Evolutionary conservation across 1,139 yeast genomes (phyloP), one percentile per base, ranked within the genome.

Genomic region (Suhomyces terraborum): DNA sequence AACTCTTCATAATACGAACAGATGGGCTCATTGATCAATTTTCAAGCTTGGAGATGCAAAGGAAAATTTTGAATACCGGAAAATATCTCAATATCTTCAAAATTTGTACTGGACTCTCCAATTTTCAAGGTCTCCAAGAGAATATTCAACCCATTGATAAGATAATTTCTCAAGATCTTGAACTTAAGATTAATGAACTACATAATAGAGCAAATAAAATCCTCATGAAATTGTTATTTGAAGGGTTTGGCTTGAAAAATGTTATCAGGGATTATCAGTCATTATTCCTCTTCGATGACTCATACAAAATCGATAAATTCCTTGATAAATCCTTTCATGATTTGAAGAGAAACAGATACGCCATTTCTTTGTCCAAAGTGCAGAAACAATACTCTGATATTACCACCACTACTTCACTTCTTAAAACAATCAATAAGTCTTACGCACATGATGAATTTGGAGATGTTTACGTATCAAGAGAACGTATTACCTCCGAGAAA

Each of bases 11-110:
- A 8, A 72, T 89, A 8, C 72, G 93, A 39, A 77, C 77, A 40
- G 95, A 87, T 54, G 95, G 94, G 0, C 56, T 89, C 17, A 80
- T 94, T 3, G 74, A 77, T 40, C 93, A 84, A 50, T 78, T 91
- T 39, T 61, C 69, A 7, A 64, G 69, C 38, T 68, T 68, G n/a
- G 79, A 74, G 1, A 60, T 82, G 1, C 87, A 84, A 52, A 69
- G 68, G 37, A 84, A 86, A 56, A 75, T 93, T 1, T 65, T 93
- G 20, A 69, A 82, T 38, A 88, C 97, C 0, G 99, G 99, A 1
- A 89, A 88, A 59, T 84, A 84, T 52, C 66, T 91, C 43, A 87
- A 88, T 51, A 83, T 93, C 4, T 75, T 86, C 42, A 75, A 81
- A 44, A 80, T 73, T 41, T 80, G 88, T 49, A 65, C 70, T 8